These are phyloP conservation scores for Agrostemma githago DNA, from an alignment of 148 eudicot genomes.

Conservation along the genomic window DNA sequence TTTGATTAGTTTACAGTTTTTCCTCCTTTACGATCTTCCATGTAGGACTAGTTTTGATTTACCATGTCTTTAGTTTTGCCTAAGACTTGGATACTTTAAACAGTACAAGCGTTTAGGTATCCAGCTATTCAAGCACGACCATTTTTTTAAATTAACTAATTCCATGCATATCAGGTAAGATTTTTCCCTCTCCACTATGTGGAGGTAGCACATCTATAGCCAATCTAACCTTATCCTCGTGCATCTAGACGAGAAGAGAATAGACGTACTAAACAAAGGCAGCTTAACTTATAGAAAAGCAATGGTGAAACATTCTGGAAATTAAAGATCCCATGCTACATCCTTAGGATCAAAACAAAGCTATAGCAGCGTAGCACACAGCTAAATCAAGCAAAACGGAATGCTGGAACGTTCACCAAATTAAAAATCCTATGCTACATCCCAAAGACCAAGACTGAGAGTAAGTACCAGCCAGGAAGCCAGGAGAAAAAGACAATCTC, in stretches of 20 bases:
- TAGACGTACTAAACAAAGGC: neutral
- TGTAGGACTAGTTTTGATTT: neutral
- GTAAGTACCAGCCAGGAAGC: neutral
- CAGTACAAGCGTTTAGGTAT: neutral
- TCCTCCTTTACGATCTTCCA: neutral
- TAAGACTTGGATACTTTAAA: neutral
- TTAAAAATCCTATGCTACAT: neutral
- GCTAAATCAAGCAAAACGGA: neutral
- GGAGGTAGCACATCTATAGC: neutral
- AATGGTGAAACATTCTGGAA: neutral
- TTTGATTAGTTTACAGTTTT: neutral
- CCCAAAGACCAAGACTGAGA: neutral
- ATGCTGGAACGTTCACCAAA: neutral
- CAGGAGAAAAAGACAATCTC: neutral
- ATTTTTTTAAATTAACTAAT: neutral
- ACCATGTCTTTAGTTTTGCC: neutral
- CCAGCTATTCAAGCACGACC: neutral
- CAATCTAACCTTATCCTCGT: neutral
- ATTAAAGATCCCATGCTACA: neutral
- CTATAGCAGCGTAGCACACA: neutral
- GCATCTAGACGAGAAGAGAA: neutral
- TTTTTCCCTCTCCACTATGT: neutral
- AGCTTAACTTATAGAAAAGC: neutral
- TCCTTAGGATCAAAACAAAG: neutral
- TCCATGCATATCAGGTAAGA: neutral